Percentiles rank a stretch among this genome's conserved stretches.
Conservation (phyloP, 768 basidiomycete genomes). For the Cystofilobasidium bisporidii region DNA sequence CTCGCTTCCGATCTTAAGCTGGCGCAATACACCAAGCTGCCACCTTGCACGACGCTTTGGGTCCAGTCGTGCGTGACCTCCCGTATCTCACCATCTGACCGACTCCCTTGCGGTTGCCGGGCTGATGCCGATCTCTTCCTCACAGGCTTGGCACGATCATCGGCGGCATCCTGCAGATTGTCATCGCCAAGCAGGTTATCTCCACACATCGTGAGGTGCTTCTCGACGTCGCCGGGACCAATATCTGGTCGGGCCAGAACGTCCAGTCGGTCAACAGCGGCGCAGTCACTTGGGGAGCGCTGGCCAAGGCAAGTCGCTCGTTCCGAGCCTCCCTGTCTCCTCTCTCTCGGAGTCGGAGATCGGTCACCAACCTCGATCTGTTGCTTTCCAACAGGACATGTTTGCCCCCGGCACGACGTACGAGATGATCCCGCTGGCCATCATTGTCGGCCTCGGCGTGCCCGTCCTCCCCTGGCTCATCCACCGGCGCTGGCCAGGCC, state of each 20-base stretch:
- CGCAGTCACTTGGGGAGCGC: constrained; percentile 44
- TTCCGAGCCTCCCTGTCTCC: too few relatives aligned
- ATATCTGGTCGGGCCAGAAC: constrained; percentile 31
- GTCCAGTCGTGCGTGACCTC: constrained; percentile 7
- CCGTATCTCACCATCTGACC: neutral
- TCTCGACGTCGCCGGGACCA: neutral
- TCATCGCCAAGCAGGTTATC: constrained; percentile 14
- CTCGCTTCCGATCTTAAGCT: constrained; percentile 33
- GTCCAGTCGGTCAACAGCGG: constrained; percentile 33
- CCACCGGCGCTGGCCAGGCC: constrained; percentile 28
- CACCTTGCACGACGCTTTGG: constrained; percentile 27
- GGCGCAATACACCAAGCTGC: constrained; percentile 33
- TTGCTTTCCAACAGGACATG: too few relatives aligned
- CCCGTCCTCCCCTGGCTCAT: constrained; percentile 32
- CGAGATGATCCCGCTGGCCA: constrained; percentile 30
- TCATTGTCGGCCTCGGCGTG: constrained; percentile 31
- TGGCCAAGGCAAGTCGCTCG: too few relatives aligned
- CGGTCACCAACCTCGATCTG: too few relatives aligned
- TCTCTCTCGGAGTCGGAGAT: too few relatives aligned
- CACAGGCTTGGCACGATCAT: constrained; percentile 29
- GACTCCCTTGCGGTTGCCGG: too few relatives aligned
- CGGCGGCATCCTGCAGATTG: constrained; percentile 30
- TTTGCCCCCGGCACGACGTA: constrained; percentile 30
- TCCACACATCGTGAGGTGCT: constrained; percentile 6
- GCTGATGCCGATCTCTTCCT: neutral